Evolutionary conservation across 1,284 basidiomycete species (phyloP), one percentile per base, ranked within the genome.

Genomic region (Agaricales sp.): DNA sequence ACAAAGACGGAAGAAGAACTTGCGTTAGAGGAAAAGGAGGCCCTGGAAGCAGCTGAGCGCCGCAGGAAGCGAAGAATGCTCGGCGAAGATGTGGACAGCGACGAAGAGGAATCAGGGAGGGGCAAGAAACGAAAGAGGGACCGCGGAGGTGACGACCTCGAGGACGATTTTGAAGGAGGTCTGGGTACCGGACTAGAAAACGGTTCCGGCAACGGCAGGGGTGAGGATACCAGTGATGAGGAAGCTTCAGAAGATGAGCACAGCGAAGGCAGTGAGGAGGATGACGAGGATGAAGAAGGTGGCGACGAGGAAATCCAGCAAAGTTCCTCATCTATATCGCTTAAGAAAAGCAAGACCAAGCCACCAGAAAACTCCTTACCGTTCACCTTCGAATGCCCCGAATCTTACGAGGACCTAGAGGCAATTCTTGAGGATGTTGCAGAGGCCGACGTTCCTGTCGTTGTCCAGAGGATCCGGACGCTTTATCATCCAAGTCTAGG

Each of bases 1-100:
- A 92, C 92, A 38, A 98, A 97, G 71, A 96, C 94, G 0, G 95
- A 96, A 59, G 93, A 95, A 57, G 96, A 99, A 63, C 59, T 92
- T 12, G 94, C 92, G 1, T 58, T 87, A 50, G 93, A 96, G 56
- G 90, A 91, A 61, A 94, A 91, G 57, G 87, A 92, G 58, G 74
- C 79, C 2, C 68, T 99, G 46, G 87, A 94, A 67, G 85, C 82
- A 61, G 89, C 90, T 0, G 96, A 99, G 67, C 75, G 77, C 54
- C 79, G 75, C 57, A 75, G 96, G 14, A 64, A 85, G 48, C 75
- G 82, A 55, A 80, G 96, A 16, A 98, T 98, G 94, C 67, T 87
- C 43, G 95, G 94, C 3, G 73, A 91, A 54, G 80, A 81, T 26
- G 77, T 77, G 41, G 81, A 82, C 44, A 83, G 80, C 22, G 75